phyloP scores from a whole-genome alignment of 192 early-diverging fungal species.

The Haplosporangium gracile region DNA sequence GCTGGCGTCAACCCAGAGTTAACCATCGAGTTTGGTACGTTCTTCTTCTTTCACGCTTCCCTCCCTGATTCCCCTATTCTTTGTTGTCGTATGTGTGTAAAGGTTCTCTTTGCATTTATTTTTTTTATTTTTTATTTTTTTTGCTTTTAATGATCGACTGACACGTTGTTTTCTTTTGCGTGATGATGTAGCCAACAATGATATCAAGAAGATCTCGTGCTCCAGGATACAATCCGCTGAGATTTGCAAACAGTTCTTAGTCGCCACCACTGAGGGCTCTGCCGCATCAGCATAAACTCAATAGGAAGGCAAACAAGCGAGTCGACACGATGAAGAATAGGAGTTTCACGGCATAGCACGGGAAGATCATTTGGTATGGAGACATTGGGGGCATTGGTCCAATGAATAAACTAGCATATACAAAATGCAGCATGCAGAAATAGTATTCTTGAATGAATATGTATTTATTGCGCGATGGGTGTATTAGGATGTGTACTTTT shows the following conservation, averaged over 20 bases:
- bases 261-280: constrained; percentile 40
- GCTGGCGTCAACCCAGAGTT: constrained; percentile 57
- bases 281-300: constrained; percentile 27
- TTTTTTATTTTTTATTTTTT: no score
- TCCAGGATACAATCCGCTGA: constrained; percentile 57
- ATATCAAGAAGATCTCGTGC: constrained; percentile 52
- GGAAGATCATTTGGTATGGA: not conserved
- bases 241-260: constrained; percentile 55
- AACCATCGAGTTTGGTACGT: constrained; percentile 67
- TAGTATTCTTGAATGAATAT: no score
- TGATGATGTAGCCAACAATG: constrained; percentile 41
- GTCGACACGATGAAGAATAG: not conserved
- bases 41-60: not conserved
- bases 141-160: not conserved
- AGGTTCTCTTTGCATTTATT: no score
- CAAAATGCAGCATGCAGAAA: no score
- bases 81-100: no score
- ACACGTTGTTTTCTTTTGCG: not conserved
- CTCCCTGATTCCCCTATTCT: not conserved
- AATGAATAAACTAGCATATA: no score
- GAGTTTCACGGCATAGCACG: not conserved
- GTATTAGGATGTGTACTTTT: not conserved
- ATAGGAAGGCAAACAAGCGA: not conserved
- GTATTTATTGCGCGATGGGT: no score
- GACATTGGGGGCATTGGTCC: not conserved